phyloP scores from a whole-genome alignment of 352 stramenopile genomes.

The Thraustotheca clavata region DNA sequence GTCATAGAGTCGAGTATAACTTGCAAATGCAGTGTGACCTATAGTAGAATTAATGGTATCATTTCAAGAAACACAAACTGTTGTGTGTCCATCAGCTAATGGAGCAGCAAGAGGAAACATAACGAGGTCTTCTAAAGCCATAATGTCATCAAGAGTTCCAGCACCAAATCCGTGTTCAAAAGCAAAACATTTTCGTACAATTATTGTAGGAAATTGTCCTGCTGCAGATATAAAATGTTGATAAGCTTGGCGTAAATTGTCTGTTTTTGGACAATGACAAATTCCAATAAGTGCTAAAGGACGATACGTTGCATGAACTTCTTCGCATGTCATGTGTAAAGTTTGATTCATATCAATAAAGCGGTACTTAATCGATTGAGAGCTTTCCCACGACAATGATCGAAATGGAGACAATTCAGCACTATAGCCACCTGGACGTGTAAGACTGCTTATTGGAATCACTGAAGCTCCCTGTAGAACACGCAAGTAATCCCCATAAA shows the following conservation, averaged over 20 bases:
- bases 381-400: slow-evolving; percentile 54
- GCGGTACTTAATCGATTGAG: slow-evolving; percentile 45
- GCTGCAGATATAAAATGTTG: slow-evolving; percentile 59
- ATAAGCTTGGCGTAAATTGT: slow-evolving; percentile 44
- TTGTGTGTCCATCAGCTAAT: slow-evolving; percentile 55
- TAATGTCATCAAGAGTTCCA: slow-evolving; percentile 43
- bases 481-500: slow-evolving; percentile 47
- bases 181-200: slow-evolving; percentile 75
- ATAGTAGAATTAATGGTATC: background rate
- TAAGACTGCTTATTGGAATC: slow-evolving; percentile 56
- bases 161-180: slow-evolving; percentile 77
- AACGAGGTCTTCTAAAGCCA: slow-evolving; percentile 50
- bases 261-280: slow-evolving; percentile 67
- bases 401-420: slow-evolving; percentile 75
- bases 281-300: slow-evolving; percentile 71
- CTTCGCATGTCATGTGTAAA: slow-evolving; percentile 53
- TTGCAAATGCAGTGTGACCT: slow-evolving; percentile 60
- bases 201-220: slow-evolving; percentile 47
- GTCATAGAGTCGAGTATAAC: slow-evolving; percentile 74
- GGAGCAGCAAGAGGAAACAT: slow-evolving; percentile 77
- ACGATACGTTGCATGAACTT: slow-evolving; percentile 57
- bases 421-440: slow-evolving; percentile 64
- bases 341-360: slow-evolving; percentile 60
- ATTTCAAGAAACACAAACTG: slow-evolving; percentile 18
- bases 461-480: slow-evolving; percentile 48